Evolutionary conservation across 192 early-diverging fungal species (phyloP).

Genomic region (Coemansia sp.): DNA sequence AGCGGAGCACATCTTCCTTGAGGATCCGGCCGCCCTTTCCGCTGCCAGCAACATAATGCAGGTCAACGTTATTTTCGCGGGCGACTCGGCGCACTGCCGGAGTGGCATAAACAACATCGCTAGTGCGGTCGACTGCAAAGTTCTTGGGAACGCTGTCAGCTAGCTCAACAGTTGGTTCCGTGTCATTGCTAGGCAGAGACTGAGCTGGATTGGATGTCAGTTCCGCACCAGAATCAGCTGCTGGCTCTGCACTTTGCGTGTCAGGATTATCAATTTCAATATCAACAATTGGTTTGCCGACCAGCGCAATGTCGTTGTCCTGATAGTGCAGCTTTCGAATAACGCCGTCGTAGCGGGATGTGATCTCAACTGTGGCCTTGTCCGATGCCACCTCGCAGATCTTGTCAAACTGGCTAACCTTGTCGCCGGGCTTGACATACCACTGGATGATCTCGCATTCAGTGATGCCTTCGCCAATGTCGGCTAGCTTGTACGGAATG

Average conservation of each 20-base stretch:
- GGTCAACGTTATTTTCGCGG: slow-evolving; percentile 75
- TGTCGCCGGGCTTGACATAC: slow-evolving; percentile 93
- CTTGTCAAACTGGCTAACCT: slow-evolving; percentile 87
- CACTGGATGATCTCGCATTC: slow-evolving; percentile 98
- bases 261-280: slow-evolving; percentile 61
- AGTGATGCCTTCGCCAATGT: slow-evolving; percentile 98
- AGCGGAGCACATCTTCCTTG: slow-evolving; percentile 83
- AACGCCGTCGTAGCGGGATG: slow-evolving; percentile 88
- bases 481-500: slow-evolving; percentile 84
- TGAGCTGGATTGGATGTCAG: background rate
- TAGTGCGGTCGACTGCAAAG: slow-evolving; percentile 31
- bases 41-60: slow-evolving; percentile 69
- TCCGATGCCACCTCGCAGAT: slow-evolving; percentile 98
- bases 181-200: background rate
- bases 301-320: slow-evolving; percentile 86
- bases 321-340: slow-evolving; percentile 79
- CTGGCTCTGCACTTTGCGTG: background rate
- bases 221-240: background rate
- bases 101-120: slow-evolving; percentile 66
- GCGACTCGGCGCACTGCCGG: slow-evolving; percentile 89
- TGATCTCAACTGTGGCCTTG: slow-evolving; percentile 99
- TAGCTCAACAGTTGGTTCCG: background rate
- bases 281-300: slow-evolving; percentile 86
- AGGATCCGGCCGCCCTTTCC: slow-evolving; percentile 86
- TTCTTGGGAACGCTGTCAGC: background rate